Conservation (phyloP, 192 early-diverging fungal genomes). For the Haplosporangium gracile region DNA sequence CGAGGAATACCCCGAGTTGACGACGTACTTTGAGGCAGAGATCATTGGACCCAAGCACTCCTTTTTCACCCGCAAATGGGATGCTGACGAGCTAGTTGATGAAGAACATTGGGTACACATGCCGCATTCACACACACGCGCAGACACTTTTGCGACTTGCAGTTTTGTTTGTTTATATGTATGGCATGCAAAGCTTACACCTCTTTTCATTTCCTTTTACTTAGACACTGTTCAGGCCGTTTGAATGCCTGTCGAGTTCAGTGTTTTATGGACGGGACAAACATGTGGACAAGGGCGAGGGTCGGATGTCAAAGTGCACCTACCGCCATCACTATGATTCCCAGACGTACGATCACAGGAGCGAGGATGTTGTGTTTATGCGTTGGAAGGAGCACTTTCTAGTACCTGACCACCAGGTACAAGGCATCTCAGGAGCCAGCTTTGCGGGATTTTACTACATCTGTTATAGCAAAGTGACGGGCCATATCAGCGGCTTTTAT, state of each 20-base stretch:
- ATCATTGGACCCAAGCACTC: conserved; percentile 83
- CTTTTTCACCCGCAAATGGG: conserved; percentile 89
- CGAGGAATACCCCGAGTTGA: conserved; percentile 81
- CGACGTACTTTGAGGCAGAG: conserved; percentile 92
- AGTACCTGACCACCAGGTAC: conserved; percentile 87
- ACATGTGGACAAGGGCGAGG: conserved; percentile 12
- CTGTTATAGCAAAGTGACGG: conserved; percentile 74
- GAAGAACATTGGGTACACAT: conserved; percentile 77
- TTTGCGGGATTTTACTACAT: conserved; percentile 95
- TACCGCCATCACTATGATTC: conserved; percentile 46
- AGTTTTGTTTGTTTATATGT: background rate
- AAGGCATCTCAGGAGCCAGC: conserved; percentile 82
- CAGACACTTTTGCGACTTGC: background rate
- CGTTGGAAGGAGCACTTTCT: conserved; percentile 95
- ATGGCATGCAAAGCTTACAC: background rate
- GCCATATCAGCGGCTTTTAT: conserved; percentile 74
- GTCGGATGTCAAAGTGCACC: background rate
- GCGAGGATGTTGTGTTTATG: conserved; percentile 84
- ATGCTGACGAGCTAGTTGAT: conserved; percentile 83
- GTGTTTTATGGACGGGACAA: conserved; percentile 26
- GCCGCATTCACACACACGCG: background rate
- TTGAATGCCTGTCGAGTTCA: conserved; percentile 42
- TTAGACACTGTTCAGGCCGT: conserved; percentile 65
- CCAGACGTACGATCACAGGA: conserved; percentile 59
- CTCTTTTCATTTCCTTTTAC: background rate